Conservation (phyloP, 2,329 filamentous ascomycete genomes). For the Fusarium brachygibbosum region DNA sequence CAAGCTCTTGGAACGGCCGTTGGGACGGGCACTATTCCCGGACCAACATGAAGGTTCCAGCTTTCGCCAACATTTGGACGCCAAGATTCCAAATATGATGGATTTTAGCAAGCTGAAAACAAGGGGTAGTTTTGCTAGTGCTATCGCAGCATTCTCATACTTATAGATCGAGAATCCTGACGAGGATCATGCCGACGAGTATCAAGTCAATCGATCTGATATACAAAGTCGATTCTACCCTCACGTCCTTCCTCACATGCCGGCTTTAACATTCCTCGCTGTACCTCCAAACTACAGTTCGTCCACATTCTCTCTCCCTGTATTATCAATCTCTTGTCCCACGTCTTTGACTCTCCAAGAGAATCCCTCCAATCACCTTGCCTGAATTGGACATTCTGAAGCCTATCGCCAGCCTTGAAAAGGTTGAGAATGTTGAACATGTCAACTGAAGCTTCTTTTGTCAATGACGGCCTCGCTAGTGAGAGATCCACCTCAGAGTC, state of each 20-base stretch:
- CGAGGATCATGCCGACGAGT: too few relatives aligned
- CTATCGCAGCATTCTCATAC: too few relatives aligned
- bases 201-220: neutral
- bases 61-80: fast-evolving
- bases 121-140: neutral
- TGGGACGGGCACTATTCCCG: neutral
- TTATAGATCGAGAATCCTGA: too few relatives aligned
- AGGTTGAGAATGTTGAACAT: neutral
- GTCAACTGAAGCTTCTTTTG: neutral
- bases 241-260: neutral
- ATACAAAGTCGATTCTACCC: fast-evolving
- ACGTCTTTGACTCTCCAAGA: fast-evolving
- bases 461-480: neutral
- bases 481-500: fast-evolving
- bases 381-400: neutral
- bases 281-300: neutral
- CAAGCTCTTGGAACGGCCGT: neutral
- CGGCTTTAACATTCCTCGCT: fast-evolving
- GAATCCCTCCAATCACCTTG: neutral
- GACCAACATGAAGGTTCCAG: neutral
- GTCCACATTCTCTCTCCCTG: neutral
- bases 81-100: neutral
- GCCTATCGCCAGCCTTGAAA: neutral
- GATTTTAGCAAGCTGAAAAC: neutral
- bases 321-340: too few relatives aligned